A percentile compares a stretch with the other conserved stretches of the same genome.
Conservation (phyloP, 225 moss, liverwort and hornwort species). For the Ulota crispa region DNA sequence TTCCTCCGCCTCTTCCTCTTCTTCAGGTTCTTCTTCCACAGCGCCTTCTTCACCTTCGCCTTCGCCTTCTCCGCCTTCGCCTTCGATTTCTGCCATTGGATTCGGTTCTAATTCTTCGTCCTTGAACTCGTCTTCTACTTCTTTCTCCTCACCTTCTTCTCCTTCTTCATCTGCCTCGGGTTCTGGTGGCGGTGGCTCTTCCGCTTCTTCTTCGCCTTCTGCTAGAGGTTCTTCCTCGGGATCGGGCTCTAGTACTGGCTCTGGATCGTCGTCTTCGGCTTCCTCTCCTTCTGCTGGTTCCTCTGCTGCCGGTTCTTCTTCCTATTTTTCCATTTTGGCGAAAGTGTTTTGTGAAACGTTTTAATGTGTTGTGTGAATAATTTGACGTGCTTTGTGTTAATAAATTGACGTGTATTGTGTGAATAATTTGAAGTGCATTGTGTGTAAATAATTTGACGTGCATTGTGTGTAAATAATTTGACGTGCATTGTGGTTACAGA, state of each 20-base stretch:
- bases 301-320: neutral
- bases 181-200: neutral
- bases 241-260: constrained; percentile 36
- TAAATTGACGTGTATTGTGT: too few species aligned
- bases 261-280: constrained; percentile 33
- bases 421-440: too few species aligned
- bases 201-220: neutral
- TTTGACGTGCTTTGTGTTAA: too few species aligned
- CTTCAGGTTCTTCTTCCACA: neutral
- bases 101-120: constrained; percentile 54
- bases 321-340: neutral
- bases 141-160: constrained; percentile 20
- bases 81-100: constrained; percentile 30
- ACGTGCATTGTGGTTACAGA: too few species aligned
- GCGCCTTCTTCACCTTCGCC: neutral
- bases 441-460: too few species aligned
- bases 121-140: constrained; percentile 23
- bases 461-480: too few species aligned
- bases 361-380: too few species aligned
- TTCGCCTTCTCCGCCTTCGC: neutral
- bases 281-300: neutral
- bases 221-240: neutral
- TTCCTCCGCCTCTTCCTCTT: constrained; percentile 25
- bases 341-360: too few species aligned
- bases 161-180: neutral